Base-by-base conservation (phyloP, 345 rosid genomes). In the Murraya paniculata region DNA sequence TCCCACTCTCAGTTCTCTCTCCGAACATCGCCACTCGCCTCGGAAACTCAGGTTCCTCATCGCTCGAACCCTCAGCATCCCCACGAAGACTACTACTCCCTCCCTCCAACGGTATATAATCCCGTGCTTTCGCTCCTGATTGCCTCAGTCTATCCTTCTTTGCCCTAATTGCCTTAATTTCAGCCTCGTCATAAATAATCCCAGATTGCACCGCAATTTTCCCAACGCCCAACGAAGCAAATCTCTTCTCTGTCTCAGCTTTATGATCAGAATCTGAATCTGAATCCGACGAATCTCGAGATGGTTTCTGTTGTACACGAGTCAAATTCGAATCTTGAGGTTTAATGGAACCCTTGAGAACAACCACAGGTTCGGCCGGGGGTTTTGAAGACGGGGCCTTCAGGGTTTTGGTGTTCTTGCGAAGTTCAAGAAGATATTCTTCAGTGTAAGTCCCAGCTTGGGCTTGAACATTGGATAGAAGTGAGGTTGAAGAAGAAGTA, bases 401-500 rank as follows among this genome's bases (percentile, higher is more conserved):
- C n/a, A 93, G 89, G 72, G 90, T 89, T 65, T 89, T 88, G 19
- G 93, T 91, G 78, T 91, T 91, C 87, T 85, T 93, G n/a, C 89
- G 95, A 56, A 95, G 98, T 89, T 95, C 96, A 28, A 90, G 97
- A 21, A 95, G 86, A 19, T 93, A 91, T 82, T 95, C 99, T 82
- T 87, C 91, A 22, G 99, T 91, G 81, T 95, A 95, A 80, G 90
- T 83, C 2, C 99, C 98, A 4, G 96, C 96, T 77, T 91, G 98
- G 5, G 98, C 93, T 73, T 82, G 88, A 62, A 94, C 97, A 77
- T 93, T 92, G 68, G 96, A 92, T 30, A 85, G 79, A 8, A 85
- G 58, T 71, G 85, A 22, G 4, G 84, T 58, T n/a, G 87, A 35
- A 30, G 87, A 75, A 6, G 81, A 71, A 57, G 69, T 36, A 19